Evolutionary conservation across 306 rosid genomes (phyloP).

Genomic region (Cucurbita pepo): DNA sequence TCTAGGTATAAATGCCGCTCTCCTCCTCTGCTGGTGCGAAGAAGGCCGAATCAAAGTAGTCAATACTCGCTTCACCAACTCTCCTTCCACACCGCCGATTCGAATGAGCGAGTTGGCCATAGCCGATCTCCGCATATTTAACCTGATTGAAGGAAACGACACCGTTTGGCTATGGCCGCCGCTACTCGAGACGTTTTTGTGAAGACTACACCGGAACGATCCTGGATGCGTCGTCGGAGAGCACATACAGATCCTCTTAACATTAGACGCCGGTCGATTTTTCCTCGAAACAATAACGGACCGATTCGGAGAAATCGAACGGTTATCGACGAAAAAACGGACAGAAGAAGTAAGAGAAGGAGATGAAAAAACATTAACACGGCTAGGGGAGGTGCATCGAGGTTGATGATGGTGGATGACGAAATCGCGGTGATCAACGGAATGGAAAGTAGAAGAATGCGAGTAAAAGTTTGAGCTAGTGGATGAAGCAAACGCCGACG

Average conservation of each 20-base stretch:
- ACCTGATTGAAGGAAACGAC: slow-evolving; percentile 38
- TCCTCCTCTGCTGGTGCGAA: slow-evolving; percentile 70
- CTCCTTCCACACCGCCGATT: slow-evolving; percentile 89
- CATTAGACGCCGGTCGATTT: slow-evolving; percentile 30
- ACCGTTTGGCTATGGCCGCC: slow-evolving; percentile 7
- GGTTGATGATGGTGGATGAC: slow-evolving; percentile 22
- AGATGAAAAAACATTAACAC: slow-evolving; percentile 45
- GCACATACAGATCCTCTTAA: slow-evolving; percentile 77
- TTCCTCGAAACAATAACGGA: slow-evolving; percentile 50
- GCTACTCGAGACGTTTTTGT: slow-evolving; percentile 24
- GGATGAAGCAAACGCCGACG: slow-evolving; percentile 70
- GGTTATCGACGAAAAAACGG: slow-evolving; percentile 60
- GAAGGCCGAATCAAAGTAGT: slow-evolving; percentile 82
- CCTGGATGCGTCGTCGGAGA: slow-evolving; percentile 90
- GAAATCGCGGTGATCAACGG: slow-evolving; percentile 7
- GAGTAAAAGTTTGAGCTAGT: slow-evolving; percentile 47
- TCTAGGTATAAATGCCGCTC: slow-evolving; percentile 50
- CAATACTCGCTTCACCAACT: slow-evolving; percentile 78
- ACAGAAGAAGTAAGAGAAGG: slow-evolving; percentile 32
- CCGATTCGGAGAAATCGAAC: slow-evolving; percentile 67
- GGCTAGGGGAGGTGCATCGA: slow-evolving; percentile 70
- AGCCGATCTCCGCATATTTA: slow-evolving; percentile 90
- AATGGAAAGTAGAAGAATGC: slow-evolving; percentile 29
- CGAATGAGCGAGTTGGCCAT: slow-evolving; percentile 89
- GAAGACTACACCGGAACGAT: slow-evolving; percentile 82